phyloP scores from a whole-genome alignment of 805 yeast genomes.

The Schizosaccharomyces japonicus region DNA sequence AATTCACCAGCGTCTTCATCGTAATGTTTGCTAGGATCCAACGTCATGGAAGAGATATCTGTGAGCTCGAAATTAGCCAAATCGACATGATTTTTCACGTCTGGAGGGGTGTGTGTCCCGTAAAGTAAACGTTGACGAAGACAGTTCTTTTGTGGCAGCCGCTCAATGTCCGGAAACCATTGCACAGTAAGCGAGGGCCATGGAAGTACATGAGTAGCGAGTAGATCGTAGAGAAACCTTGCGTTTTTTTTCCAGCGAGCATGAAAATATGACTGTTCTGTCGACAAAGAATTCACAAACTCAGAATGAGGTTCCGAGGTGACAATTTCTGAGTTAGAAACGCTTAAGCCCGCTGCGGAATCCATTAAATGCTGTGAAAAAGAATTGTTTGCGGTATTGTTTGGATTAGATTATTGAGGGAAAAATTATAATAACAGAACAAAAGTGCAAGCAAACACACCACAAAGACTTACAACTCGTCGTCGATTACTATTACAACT shows the following conservation, averaged over 20 bases:
- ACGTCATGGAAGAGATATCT: conserved; percentile 9
- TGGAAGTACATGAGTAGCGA: conserved; percentile 28
- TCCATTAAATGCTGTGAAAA: no score
- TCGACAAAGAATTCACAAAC: no score
- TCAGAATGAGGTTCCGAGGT: no score
- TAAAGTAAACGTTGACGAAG: conserved; percentile 26
- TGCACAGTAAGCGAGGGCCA: conserved; percentile 44
- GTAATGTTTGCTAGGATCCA: conserved; percentile 9
- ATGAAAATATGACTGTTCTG: no score
- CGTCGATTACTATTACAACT: no score
- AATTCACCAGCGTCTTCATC: conserved; percentile 13
- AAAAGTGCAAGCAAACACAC: no score
- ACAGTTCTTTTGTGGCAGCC: conserved; percentile 11
- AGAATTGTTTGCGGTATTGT: no score
- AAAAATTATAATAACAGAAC: no score
- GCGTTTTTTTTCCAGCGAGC: conserved; percentile 35
- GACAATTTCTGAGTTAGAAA: no score
- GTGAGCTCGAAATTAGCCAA: conserved; percentile 18
- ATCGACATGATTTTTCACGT: conserved; percentile 25
- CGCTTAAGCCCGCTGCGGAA: no score
- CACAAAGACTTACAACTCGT: no score
- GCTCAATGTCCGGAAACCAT: conserved; percentile 35
- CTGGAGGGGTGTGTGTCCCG: conserved; percentile 45
- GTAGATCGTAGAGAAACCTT: conserved; percentile 28
- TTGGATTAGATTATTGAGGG: no score